Base-by-base conservation (phyloP, 371 early-diverging fungal species). In the Mucor ambiguus region DNA sequence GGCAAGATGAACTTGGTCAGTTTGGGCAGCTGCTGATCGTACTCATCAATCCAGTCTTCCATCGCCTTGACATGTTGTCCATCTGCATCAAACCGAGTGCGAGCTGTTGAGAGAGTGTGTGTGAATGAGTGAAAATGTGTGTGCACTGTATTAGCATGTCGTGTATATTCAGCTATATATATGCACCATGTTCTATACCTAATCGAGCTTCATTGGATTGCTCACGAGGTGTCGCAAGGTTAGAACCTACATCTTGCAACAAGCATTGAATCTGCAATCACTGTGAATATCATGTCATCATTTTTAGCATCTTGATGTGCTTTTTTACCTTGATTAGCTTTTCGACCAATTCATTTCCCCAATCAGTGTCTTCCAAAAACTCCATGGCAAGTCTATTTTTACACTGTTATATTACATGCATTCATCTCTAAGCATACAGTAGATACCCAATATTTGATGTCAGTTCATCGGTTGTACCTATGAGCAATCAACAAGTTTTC, bases 1-100 rank as follows among this genome's bases (percentile, higher is more conserved):
- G 98, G 96, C 66, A 97, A 72, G 55, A 96, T 96, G 60, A 97
- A 97, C 71, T 93, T 85, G 8, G 85, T 85, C 49, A 96, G 78
- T 10, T 89, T 89, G 10, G 94, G 95, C 55, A 96, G 83, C 29
- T 81, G 72, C n/a, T 63, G 75, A 71, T 91, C 90, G 64, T 92
- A 75, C 8, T 82, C 81, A 77, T 96, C 97, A 60, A 97, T 95
- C 95, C 94, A 95, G 5, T 63, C 7, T 69, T 97, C 97, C n/a
- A 97, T 74, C 60, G 84, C 83, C 11, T 54, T 57, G 4, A 85
- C 82, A 29, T 88, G 83, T 16, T 75, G 55, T 22, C 89, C 90
- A 9, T 88, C 80, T 0, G 74, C 71, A 71, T 96, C 96, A 74
- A 96, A 96, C 11, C 72, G 67, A 2, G 97, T 97, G 26, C 87